These are phyloP conservation scores for Cercospora zeae-maydis DNA, from an alignment of 2,329 filamentous ascomycete species.

Conservation along the genomic window DNA sequence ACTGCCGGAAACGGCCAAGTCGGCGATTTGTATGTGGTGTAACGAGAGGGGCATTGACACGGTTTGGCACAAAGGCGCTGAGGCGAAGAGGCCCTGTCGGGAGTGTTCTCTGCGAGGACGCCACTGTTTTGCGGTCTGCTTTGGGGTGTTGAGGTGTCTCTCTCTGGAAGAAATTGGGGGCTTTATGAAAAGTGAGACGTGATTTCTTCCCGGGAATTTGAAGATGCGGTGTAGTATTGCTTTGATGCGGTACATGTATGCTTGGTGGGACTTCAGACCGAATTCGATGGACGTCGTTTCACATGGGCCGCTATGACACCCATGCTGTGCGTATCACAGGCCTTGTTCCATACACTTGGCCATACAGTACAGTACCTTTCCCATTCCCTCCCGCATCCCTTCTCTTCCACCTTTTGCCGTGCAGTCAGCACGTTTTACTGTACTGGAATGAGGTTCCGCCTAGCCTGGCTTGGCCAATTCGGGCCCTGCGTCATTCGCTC, in stretches of 20 bases:
- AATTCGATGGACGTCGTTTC: not conserved
- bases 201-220: not conserved
- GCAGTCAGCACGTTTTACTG: too few relatives aligned
- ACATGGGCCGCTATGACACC: not conserved
- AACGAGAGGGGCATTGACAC: not conserved
- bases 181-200: not conserved
- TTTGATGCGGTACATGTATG: not conserved
- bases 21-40: constrained; percentile 3
- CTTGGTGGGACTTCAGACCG: not conserved
- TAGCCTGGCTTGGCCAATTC: not conserved
- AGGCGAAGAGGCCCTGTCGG: not conserved
- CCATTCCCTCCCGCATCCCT: too few relatives aligned
- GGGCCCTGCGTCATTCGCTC: constrained; percentile 1
- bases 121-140: constrained; percentile 2
- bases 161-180: constrained; percentile 1
- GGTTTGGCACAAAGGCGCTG: constrained; percentile 1
- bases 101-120: constrained; percentile 3
- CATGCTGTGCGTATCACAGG: not conserved
- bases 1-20: not conserved
- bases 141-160: not conserved
- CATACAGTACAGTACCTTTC: too few relatives aligned
- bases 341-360: too few relatives aligned
- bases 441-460: not conserved
- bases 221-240: not conserved
- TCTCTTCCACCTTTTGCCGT: not conserved